A percentile compares a stretch with the other conserved stretches of the same genome.
These are phyloP conservation scores for Pseudevernia furfuracea DNA, from an alignment of 495 filamentous ascomycete genomes.

Conservation along the genomic window DNA sequence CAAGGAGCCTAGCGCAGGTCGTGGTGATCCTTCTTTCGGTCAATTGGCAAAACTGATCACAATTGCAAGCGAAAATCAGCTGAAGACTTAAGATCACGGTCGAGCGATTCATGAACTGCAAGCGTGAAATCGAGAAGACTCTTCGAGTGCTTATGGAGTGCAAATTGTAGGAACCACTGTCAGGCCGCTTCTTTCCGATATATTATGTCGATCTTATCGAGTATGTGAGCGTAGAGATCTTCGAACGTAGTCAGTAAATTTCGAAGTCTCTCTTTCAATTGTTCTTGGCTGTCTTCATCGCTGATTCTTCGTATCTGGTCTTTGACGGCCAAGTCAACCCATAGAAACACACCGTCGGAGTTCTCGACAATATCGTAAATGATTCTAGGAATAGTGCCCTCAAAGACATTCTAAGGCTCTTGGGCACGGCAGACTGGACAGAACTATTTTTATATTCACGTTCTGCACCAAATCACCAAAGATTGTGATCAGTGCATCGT, in stretches of 20 bases:
- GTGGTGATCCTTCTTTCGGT: neutral
- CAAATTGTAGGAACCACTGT: neutral
- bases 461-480: neutral
- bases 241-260: neutral
- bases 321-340: conserved; percentile 5
- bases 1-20: conserved; percentile 5
- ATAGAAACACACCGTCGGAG: conserved; percentile 2
- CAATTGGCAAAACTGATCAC: neutral
- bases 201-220: neutral
- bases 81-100: neutral
- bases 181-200: neutral
- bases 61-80: neutral
- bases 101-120: neutral
- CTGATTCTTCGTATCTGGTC: neutral
- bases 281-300: neutral
- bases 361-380: neutral
- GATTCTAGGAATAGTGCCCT: neutral
- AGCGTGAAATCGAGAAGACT: neutral
- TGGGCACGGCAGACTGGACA: conserved; percentile 15
- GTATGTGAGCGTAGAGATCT: conserved; percentile 4
- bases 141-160: neutral
- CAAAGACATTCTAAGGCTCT: neutral
- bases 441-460: conserved; percentile 1
- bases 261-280: neutral
- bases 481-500: conserved; percentile 3